A percentile compares a stretch with the other conserved stretches of the same genome.
These are phyloP conservation scores for Candida sp. DNA, from an alignment of 1,139 yeast genomes.

Conservation along the genomic window DNA sequence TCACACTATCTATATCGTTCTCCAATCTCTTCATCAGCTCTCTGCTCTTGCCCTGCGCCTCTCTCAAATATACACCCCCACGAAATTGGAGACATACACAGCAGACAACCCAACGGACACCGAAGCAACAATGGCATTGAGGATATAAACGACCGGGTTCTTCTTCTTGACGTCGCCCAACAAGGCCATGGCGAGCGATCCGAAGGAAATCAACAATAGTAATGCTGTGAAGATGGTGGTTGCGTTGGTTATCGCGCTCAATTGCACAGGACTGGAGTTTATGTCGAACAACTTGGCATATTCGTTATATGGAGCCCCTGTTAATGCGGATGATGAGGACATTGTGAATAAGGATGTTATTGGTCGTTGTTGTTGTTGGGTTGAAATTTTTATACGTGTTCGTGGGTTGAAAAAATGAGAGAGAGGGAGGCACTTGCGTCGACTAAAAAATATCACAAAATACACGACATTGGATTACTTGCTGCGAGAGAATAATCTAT, in stretches of 20 bases:
- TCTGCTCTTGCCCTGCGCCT: background rate
- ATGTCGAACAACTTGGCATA: conserved; percentile 25
- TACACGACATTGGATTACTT: background rate
- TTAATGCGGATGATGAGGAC: conserved; percentile 15
- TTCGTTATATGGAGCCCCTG: conserved; percentile 37
- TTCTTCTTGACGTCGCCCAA: conserved; percentile 39
- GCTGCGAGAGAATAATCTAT: too few relatives aligned
- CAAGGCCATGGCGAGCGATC: conserved; percentile 39
- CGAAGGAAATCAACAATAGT: conserved; percentile 35
- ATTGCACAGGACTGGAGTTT: conserved; percentile 30
- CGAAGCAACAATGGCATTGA: conserved; percentile 41
- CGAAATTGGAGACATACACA: conserved; percentile 43
- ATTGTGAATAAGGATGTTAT: background rate
- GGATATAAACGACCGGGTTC: conserved; percentile 28
- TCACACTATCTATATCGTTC: background rate
- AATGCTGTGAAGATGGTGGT: conserved; percentile 21
- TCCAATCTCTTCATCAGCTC: too few relatives aligned
- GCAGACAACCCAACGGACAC: conserved; percentile 43
- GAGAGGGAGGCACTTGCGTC: background rate
- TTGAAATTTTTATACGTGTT: background rate
- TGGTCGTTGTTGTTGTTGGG: background rate
- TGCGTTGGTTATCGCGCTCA: conserved; percentile 17
- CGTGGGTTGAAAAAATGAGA: background rate
- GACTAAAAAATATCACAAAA: background rate
- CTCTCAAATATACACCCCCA: conserved; percentile 45